Percentiles rank a stretch among this genome's conserved stretches.
Conservation (phyloP, 225 moss, liverwort and hornwort species). For the Takakia lepidozioides region DNA sequence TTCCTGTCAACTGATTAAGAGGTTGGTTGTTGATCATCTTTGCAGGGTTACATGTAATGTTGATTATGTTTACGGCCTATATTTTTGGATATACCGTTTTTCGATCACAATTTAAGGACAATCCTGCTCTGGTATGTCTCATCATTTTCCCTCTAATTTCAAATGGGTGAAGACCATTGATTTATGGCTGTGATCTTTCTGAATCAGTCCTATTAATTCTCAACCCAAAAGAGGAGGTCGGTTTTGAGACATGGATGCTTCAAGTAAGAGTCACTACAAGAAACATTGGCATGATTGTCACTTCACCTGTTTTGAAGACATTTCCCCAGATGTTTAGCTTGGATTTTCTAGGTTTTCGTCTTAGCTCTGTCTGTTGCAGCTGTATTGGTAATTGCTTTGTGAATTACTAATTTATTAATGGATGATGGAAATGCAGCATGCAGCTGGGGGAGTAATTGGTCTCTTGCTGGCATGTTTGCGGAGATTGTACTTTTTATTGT, state of each 20-base stretch:
- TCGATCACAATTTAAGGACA: slow-evolving; percentile 66
- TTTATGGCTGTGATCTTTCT: background rate
- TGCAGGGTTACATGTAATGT: slow-evolving; percentile 74
- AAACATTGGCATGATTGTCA: no score
- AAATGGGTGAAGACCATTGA: no score
- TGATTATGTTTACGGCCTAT: slow-evolving; percentile 88
- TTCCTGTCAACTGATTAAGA: no score
- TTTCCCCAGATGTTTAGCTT: no score
- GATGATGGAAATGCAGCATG: slow-evolving; percentile 43
- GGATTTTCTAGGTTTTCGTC: no score
- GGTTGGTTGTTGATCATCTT: no score
- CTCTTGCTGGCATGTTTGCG: slow-evolving; percentile 51
- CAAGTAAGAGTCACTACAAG: no score
- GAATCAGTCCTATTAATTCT: background rate
- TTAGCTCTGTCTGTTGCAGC: no score
- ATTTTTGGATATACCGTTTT: slow-evolving; percentile 64
- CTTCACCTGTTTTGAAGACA: no score
- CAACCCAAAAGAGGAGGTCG: background rate
- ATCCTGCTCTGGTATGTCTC: slow-evolving; percentile 58
- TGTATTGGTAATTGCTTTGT: no score
- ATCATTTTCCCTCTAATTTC: background rate
- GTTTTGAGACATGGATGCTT: no score
- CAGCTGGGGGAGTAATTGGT: slow-evolving; percentile 47
- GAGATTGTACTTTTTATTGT: slow-evolving; percentile 50
- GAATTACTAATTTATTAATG: no score